Evolutionary conservation across 352 stramenopile genomes (phyloP), one percentile per base, ranked within the genome.

Genomic region (Phytophthora colocasiae): DNA sequence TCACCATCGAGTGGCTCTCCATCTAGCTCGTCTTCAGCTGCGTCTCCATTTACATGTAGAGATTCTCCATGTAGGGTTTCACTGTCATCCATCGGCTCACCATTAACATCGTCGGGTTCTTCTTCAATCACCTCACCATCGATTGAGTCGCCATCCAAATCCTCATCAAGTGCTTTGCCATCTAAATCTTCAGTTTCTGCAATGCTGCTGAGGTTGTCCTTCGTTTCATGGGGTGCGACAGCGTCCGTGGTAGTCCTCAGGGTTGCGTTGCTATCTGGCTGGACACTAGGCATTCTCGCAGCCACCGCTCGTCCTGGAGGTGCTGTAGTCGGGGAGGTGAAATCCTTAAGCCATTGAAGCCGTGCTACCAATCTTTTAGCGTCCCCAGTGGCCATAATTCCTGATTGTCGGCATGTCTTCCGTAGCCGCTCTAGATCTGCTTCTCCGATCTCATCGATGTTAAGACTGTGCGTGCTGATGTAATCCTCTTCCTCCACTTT

Each of bases 341-440:
- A 95, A 38, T 90, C 75, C 50, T 85, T 80, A 4, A 95, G 73
- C 84, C 84, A 92, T 27, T 87, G 67, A 43, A 95, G 41, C 9
- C 86, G 68, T 17, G 58, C 68, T 17, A 83, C 39, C 52, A 95
- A 62, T 8, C 80, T 51, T 26, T 67, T 77, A 8, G 64, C 72
- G 12, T 73, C 63, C 3, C 86, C 86, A 6, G 61, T 80, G n/a
- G 77, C 71, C 34, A 89, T 27, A 39, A 95, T 79, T 9, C 86
- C 86, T 10, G 84, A 75, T 55, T 95, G 84, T 24, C 58, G 69
- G 44, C 86, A 95, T 29, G 81, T 80, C 27, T 90, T 91, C 11
- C 82, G 80, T 45, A 95, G 50, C 26, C 75, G 78, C 24, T 91
- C 83, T 55, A 89, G 63, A 40, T 89, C 72, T 6, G 64, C 29